Evolutionary conservation across 1,284 basidiomycete species (phyloP).

Genomic region (Taiwanofungus camphoratus): DNA sequence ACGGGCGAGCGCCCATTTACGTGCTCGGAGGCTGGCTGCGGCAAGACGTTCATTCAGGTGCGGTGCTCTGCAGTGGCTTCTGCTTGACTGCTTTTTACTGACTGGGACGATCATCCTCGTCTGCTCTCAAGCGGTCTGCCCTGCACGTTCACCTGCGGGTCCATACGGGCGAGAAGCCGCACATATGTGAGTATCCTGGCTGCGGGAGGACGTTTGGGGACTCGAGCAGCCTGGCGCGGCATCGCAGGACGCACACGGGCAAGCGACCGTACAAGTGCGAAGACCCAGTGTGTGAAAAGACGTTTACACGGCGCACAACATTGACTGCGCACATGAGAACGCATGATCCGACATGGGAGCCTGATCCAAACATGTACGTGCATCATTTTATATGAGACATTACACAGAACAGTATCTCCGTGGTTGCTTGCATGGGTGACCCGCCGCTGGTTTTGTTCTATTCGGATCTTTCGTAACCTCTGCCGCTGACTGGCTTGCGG

Average conservation of each 20-base stretch:
- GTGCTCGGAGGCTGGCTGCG: conserved; percentile 64
- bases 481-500: background rate
- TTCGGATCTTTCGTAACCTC: too few species aligned
- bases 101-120: conserved; percentile 11
- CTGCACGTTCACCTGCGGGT: conserved; percentile 82
- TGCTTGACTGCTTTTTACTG: too few species aligned
- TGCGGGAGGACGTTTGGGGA: conserved; percentile 84
- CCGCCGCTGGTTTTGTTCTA: too few species aligned
- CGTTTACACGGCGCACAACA: conserved; percentile 77
- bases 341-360: conserved; percentile 76
- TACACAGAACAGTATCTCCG: background rate
- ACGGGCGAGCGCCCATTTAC: conserved; percentile 84
- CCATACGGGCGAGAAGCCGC: conserved; percentile 87
- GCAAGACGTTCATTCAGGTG: conserved; percentile 85
- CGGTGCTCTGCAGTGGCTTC: too few species aligned
- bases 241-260: conserved; percentile 82
- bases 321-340: conserved; percentile 78
- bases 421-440: too few species aligned
- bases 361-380: conserved; percentile 72
- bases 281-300: conserved; percentile 75
- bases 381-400: conserved; percentile 8
- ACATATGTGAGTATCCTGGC: conserved; percentile 79
- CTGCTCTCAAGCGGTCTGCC: conserved; percentile 64
- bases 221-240: conserved; percentile 82
- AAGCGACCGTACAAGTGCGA: conserved; percentile 80